phyloP scores from a whole-genome alignment of 2,329 filamentous ascomycete genomes.

The Fusarium pseudocircinatum region DNA sequence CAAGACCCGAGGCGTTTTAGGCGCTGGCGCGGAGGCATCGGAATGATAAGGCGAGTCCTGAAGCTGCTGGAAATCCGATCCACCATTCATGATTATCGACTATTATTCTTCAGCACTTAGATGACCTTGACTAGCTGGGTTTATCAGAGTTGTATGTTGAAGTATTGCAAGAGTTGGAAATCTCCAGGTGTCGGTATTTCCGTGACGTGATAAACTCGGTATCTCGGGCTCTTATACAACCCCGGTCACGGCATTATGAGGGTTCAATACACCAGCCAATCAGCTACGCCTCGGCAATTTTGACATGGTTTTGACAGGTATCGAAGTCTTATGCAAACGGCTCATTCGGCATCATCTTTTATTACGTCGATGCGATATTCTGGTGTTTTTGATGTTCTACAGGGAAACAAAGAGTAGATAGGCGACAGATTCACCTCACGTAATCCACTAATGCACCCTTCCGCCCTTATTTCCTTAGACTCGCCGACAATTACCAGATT shows the following conservation, averaged over 20 bases:
- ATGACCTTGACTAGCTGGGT: fast-evolving
- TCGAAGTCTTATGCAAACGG: neutral
- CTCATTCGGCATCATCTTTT: neutral
- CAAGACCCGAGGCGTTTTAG: conserved; percentile 1
- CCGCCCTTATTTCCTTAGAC: neutral
- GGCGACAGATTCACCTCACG: too few species aligned
- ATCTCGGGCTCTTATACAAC: conserved; percentile 11
- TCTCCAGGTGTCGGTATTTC: neutral
- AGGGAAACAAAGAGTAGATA: neutral
- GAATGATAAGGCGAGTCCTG: conserved; percentile 16
- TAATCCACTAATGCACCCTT: neutral
- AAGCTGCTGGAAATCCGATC: neutral
- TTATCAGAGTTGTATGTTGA: neutral
- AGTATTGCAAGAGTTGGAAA: neutral
- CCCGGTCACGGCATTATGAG: conserved; percentile 1
- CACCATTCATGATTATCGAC: neutral
- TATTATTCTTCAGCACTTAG: fast-evolving
- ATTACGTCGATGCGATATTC: neutral
- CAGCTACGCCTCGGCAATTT: neutral
- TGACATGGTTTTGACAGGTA: neutral
- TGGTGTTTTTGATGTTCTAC: neutral
- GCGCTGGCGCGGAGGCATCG: neutral
- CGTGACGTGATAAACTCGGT: conserved; percentile 3
- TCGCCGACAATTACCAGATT: conserved; percentile 1
- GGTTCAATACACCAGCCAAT: neutral